phyloP scores from a whole-genome alignment of 441 rosid genomes.

The Populus trichocarpa region DNA sequence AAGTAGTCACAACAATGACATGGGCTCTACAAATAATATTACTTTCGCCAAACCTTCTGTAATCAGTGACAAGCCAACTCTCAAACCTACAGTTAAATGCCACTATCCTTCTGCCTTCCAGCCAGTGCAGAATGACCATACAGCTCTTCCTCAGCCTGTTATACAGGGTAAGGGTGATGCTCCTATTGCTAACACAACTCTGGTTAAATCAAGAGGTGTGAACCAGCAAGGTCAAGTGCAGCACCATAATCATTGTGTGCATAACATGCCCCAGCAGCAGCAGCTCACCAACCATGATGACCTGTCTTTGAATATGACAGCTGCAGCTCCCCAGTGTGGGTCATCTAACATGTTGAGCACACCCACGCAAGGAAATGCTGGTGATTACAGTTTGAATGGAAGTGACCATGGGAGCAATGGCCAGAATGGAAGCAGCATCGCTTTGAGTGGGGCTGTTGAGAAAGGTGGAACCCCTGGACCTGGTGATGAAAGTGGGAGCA shows the following conservation, averaged over 20 bases:
- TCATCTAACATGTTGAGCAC: slow-evolving; percentile 54
- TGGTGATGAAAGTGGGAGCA: slow-evolving; percentile 31
- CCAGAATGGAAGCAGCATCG: slow-evolving; percentile 49
- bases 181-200: slow-evolving; percentile 12
- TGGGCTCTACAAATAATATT: slow-evolving; percentile 48
- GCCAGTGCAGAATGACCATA: slow-evolving; percentile 30
- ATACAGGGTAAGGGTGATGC: slow-evolving; percentile 32
- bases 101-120: slow-evolving; percentile 43
- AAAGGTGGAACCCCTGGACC: slow-evolving; percentile 26
- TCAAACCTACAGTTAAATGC: slow-evolving; percentile 39
- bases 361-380: slow-evolving; percentile 27
- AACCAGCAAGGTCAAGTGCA: slow-evolving; percentile 31
- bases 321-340: slow-evolving; percentile 42
- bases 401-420: slow-evolving; percentile 65
- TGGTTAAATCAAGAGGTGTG: slow-evolving; percentile 20
- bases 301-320: slow-evolving; percentile 25
- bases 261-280: slow-evolving; percentile 25
- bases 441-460: slow-evolving; percentile 40
- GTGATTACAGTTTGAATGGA: slow-evolving; percentile 58
- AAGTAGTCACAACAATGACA: slow-evolving; percentile 56
- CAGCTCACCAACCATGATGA: slow-evolving; percentile 26
- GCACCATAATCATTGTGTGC: slow-evolving; percentile 29
- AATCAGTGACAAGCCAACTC: slow-evolving; percentile 31
- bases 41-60: slow-evolving; percentile 42
- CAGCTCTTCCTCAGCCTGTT: slow-evolving; percentile 22